Evolutionary conservation across 805 yeast species (phyloP).

Genomic region (Candida argentea): DNA sequence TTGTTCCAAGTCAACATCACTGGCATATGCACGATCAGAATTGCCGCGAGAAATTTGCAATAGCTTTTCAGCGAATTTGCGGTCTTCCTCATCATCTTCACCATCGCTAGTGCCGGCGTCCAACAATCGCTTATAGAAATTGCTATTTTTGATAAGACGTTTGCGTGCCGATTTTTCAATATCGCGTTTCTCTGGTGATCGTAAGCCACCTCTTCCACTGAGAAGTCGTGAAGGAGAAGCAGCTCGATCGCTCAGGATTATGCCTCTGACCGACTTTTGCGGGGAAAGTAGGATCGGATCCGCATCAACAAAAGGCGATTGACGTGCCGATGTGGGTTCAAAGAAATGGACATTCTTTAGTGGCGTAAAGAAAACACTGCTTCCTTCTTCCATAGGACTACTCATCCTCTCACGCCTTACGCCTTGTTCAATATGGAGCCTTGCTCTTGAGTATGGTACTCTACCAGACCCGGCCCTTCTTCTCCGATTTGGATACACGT

Average conservation of each 20-base stretch:
- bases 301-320: neutral
- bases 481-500: too few species aligned
- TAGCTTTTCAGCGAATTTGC: constrained; percentile 36
- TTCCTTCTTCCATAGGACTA: neutral
- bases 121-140: constrained; percentile 19
- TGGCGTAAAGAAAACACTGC: neutral
- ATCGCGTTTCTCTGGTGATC: constrained; percentile 34
- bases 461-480: too few species aligned
- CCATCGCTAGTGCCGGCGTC: constrained; percentile 25
- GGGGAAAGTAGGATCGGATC: neutral
- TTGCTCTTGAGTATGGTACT: too few species aligned
- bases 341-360: neutral
- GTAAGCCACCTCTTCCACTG: constrained; percentile 34
- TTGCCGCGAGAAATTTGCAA: constrained; percentile 14
- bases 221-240: constrained; percentile 27
- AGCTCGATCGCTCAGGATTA: too few species aligned
- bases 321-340: neutral
- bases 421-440: too few species aligned
- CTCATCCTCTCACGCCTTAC: neutral
- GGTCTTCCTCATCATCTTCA: constrained; percentile 20
- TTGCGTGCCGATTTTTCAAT: constrained; percentile 40
- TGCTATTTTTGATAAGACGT: constrained; percentile 28
- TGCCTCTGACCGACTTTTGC: too few species aligned
- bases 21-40: constrained; percentile 9
- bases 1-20: constrained; percentile 15